phyloP scores from a whole-genome alignment of 2,329 filamentous ascomycete genomes.

The Graphilbum ipis-grandicollis region DNA sequence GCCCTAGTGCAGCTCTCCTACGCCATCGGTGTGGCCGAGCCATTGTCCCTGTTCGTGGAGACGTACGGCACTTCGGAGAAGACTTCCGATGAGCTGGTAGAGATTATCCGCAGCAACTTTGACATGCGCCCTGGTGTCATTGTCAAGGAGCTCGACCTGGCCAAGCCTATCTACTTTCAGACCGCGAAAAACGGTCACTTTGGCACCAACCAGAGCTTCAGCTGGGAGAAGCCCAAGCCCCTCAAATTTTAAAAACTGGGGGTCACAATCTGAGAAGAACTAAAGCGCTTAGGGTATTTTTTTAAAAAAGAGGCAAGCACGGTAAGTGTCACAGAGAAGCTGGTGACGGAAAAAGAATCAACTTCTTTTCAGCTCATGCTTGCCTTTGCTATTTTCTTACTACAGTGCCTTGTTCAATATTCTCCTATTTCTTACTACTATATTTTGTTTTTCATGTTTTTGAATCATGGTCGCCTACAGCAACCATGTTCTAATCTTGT shows the following conservation, averaged over 20 bases:
- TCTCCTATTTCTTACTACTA: background rate
- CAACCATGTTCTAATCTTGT: conserved; percentile 1
- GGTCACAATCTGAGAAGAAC: too few relatives aligned
- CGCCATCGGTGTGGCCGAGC: conserved; percentile 97
- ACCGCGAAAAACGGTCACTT: conserved; percentile 99
- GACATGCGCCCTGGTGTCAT: conserved; percentile 97
- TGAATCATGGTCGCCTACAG: background rate
- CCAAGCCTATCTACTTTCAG: conserved; percentile 92
- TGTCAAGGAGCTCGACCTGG: conserved; percentile 88
- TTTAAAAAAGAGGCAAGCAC: too few relatives aligned
- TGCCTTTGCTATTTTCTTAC: too few relatives aligned
- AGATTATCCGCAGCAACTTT: conserved; percentile 93
- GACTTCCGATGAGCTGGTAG: conserved; percentile 79
- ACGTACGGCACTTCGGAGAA: conserved; percentile 88
- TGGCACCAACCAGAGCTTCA: conserved; percentile 87
- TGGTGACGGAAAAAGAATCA: conserved; percentile 2
- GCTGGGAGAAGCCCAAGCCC: conserved; percentile 94
- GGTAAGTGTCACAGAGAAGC: too few relatives aligned
- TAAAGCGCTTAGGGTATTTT: too few relatives aligned
- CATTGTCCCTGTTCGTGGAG: conserved; percentile 94
- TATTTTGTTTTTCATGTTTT: background rate
- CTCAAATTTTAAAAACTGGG: conserved; percentile 61
- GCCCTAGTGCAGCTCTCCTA: conserved; percentile 96
- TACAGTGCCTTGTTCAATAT: background rate
- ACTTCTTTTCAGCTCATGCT: conserved; percentile 4